Evolutionary conservation across 139 green algal genomes (phyloP).

Genomic region (Yamagishiella unicocca): DNA sequence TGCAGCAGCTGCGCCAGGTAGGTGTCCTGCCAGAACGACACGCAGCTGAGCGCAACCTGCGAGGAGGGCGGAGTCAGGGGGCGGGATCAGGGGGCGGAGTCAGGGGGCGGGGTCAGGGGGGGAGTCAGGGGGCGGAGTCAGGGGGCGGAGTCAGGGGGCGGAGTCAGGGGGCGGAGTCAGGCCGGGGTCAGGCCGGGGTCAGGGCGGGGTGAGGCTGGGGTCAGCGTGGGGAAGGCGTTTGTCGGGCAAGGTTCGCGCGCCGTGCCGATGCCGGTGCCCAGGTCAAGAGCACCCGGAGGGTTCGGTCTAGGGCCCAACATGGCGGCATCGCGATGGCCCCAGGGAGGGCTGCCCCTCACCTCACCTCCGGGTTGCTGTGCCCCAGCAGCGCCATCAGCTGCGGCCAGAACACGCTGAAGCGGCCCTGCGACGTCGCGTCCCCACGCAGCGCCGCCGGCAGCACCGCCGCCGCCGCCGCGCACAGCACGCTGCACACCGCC

Average conservation of each 20-base stretch:
- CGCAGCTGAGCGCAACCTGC: conserved; percentile 49
- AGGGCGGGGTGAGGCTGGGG: not conserved
- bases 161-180: too few species aligned
- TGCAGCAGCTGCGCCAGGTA: conserved; percentile 65
- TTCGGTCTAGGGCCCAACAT: too few species aligned
- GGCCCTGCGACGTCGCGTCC: not conserved
- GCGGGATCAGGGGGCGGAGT: not conserved
- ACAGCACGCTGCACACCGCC: conserved; percentile 54
- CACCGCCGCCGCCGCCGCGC: conserved; percentile 48
- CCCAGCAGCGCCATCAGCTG: conserved; percentile 63
- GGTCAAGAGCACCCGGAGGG: too few species aligned
- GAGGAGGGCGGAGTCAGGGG: not conserved
- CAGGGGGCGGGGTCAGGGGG: not conserved
- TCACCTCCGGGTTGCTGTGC: conserved; percentile 53
- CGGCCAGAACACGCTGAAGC: conserved; percentile 50
- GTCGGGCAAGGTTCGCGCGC: too few species aligned
- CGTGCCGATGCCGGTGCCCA: too few species aligned
- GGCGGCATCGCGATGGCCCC: too few species aligned
- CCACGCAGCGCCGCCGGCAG: conserved; percentile 51
- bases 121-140: too few species aligned
- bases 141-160: too few species aligned
- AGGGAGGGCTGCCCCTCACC: too few species aligned
- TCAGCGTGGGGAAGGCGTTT: not conserved
- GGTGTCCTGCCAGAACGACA: conserved; percentile 64
- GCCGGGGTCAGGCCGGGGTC: too few species aligned